Evolutionary conservation across 2,329 filamentous ascomycete species (phyloP), one percentile per base, ranked within the genome.

Genomic region (Colletotrichum scovillei): DNA sequence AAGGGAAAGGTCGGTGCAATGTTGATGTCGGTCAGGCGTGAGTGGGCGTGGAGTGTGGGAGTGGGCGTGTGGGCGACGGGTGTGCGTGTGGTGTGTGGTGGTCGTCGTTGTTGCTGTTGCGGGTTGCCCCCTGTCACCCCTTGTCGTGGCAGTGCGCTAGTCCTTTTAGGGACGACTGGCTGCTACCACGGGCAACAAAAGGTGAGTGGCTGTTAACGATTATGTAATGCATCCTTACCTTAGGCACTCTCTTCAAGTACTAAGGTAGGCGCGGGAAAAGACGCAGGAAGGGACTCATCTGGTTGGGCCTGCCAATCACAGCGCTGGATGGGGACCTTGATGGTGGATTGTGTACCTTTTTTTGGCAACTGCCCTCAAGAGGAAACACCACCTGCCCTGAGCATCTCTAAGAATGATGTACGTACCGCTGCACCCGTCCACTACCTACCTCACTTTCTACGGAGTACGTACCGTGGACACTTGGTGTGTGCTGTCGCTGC

Each of bases 151-250:
- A 75, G 63, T n/a, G 52, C 72, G 65, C 72, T 42, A 64, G 67
- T 2, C 73, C 56, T 1, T 5, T 52, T 65, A 1, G 4, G 69
- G 74, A 0, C 26, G 56, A 35, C 11, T 56, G 69, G 12, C n/a
- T 74, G 72, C 69, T 73, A 74, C 74, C 69, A 75, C 72, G 72
- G 73, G 74, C 74, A 75, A 75, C 74, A 62, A 24, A 19, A 42
- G 6, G 32, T 12, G 22, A 28, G 52, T 71, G 67, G 67, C 63
- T 52, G 24, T 19, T 1, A 0, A 4, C 4, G 0, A 4, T 71
- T 70, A 73, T 42, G 67, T 73, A 73, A 73, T n/a, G 6, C 1
- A 1, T 16, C 0, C 38, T 42, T 42, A 2, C 38, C 38, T 42
- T 19, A 42, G 38, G 38, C 3, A 7, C 6, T 3, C 16, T 16